phyloP scores from a whole-genome alignment of 192 early-diverging fungal species.

The Linderina pennispora region DNA sequence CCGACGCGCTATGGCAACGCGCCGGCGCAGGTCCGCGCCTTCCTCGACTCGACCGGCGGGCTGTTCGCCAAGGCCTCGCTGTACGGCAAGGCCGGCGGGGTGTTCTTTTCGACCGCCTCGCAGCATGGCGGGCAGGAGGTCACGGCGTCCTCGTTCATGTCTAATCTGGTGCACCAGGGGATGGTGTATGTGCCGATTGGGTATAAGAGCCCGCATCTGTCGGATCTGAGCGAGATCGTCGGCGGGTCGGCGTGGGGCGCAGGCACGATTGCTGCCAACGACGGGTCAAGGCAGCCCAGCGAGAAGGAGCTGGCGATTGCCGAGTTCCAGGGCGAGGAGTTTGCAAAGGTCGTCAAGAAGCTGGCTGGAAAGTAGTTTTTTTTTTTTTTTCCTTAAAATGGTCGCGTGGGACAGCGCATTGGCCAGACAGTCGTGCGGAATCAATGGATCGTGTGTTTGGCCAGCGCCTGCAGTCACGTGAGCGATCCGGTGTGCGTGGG shows the following conservation, averaged over 20 bases:
- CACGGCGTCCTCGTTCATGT: conserved; percentile 51
- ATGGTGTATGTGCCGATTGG: conserved; percentile 62
- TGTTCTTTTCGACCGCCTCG: conserved; percentile 55
- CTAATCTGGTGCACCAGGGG: conserved; percentile 61
- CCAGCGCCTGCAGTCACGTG: no score
- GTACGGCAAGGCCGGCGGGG: conserved; percentile 54
- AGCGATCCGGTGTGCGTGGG: no score
- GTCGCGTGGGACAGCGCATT: no score
- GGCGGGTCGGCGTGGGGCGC: conserved; percentile 55
- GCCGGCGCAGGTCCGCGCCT: neutral
- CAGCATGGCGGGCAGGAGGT: conserved; percentile 68
- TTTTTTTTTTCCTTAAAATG: no score
- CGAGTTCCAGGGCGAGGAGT: conserved; percentile 14
- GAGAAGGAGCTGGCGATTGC: conserved; percentile 49
- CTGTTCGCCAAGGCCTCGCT: conserved; percentile 16
- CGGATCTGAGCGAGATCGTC: conserved; percentile 42
- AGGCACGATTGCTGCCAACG: conserved; percentile 45
- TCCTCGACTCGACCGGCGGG: neutral
- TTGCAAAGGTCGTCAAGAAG: conserved; percentile 25
- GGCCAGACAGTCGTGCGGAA: no score
- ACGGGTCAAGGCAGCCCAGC: conserved; percentile 49
- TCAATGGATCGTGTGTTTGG: no score
- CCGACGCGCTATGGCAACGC: neutral
- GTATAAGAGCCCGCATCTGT: conserved; percentile 24
- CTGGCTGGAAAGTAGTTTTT: no score